Evolutionary conservation across 2,329 filamentous ascomycete species (phyloP).

Genomic region (Diaporthe citrichinensis): DNA sequence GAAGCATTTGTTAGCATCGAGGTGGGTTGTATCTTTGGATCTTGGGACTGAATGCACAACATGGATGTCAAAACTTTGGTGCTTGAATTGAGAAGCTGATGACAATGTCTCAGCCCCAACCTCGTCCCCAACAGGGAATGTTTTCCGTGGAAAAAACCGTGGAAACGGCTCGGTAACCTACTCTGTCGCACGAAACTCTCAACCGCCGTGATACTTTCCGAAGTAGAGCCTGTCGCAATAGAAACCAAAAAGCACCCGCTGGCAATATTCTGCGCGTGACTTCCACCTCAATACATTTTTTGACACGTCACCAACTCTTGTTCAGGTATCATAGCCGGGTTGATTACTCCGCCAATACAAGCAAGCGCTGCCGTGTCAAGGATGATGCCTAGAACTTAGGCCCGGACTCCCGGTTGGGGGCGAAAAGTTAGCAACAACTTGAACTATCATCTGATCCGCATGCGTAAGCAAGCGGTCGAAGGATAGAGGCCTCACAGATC

Average conservation of each 20-base stretch:
- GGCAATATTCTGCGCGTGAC: background rate
- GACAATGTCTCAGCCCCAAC: background rate
- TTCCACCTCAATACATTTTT: background rate
- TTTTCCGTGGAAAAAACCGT: too few species aligned
- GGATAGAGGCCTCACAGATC: background rate
- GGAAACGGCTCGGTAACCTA: background rate
- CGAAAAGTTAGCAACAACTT: background rate
- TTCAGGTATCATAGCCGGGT: background rate
- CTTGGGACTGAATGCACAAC: background rate
- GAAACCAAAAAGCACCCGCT: background rate
- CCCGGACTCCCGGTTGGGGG: slow-evolving; percentile 7
- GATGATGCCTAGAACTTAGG: background rate
- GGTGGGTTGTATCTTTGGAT: background rate
- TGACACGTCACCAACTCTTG: background rate
- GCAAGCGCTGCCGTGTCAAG: background rate
- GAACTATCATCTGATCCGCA: background rate
- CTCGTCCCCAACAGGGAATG: background rate
- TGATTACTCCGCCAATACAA: background rate
- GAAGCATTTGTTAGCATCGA: background rate
- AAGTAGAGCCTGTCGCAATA: background rate
- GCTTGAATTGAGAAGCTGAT: background rate
- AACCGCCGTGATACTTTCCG: background rate
- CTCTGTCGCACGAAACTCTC: background rate
- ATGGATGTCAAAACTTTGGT: background rate
- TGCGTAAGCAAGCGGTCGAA: slow-evolving; percentile 18